Conservation (phyloP, 495 filamentous ascomycete genomes). For the Jackrogersella multiformis region DNA sequence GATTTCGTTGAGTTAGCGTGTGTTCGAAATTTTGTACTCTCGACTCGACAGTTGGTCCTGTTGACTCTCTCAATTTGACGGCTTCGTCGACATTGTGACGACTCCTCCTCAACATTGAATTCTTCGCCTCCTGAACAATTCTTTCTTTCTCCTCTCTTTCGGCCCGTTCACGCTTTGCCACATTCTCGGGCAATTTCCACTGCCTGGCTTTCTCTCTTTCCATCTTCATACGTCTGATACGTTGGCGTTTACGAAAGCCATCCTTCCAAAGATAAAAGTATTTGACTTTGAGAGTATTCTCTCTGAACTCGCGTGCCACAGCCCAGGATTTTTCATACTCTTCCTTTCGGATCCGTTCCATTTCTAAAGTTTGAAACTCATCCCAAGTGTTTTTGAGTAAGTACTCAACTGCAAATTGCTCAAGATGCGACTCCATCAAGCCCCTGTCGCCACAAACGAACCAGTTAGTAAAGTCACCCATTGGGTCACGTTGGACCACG, state of each 20-base stretch:
- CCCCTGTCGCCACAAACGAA: slow-evolving; percentile 57
- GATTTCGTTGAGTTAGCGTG: slow-evolving; percentile 23
- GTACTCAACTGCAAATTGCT: slow-evolving; percentile 47
- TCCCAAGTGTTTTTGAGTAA: slow-evolving; percentile 47
- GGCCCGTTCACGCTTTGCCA: slow-evolving; percentile 41
- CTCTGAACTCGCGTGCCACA: slow-evolving; percentile 51
- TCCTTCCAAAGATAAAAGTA: slow-evolving; percentile 61
- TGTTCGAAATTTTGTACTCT: slow-evolving; percentile 38
- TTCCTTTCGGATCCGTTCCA: slow-evolving; percentile 49
- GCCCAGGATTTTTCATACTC: slow-evolving; percentile 53
- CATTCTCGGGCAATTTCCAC: slow-evolving; percentile 39
- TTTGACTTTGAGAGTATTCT: slow-evolving; percentile 54
- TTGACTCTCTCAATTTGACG: slow-evolving; percentile 31
- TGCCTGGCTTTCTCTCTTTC: slow-evolving; percentile 49
- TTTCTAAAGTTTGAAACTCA: slow-evolving; percentile 49
- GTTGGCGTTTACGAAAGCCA: slow-evolving; percentile 50
- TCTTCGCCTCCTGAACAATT: slow-evolving; percentile 35
- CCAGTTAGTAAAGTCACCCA: slow-evolving; percentile 57
- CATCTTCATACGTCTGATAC: slow-evolving; percentile 42
- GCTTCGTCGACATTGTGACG: slow-evolving; percentile 20
- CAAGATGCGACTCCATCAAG: slow-evolving; percentile 50
- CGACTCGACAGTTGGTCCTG: slow-evolving; percentile 13
- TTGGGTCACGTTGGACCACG: slow-evolving; percentile 38
- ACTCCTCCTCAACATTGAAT: slow-evolving; percentile 33
- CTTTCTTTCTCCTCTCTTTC: slow-evolving; percentile 39